These are phyloP conservation scores for Prunus fruticosa DNA, from an alignment of 306 rosid species.

Conservation along the genomic window DNA sequence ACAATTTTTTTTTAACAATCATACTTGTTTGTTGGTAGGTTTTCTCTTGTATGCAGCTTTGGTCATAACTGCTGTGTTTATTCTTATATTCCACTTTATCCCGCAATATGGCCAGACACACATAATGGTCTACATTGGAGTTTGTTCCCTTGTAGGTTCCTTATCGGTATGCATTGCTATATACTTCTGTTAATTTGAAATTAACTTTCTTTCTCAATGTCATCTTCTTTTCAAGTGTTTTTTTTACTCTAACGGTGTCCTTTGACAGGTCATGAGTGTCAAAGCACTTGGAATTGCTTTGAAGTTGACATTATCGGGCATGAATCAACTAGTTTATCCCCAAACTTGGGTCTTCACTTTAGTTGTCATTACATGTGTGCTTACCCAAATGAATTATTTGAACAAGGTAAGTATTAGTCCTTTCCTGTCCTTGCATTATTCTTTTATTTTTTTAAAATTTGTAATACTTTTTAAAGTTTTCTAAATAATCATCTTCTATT, in stretches of 20 bases:
- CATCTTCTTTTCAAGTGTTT: conserved; percentile 23
- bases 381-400: conserved; percentile 98
- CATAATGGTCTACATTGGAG: conserved; percentile 96
- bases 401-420: conserved; percentile 60
- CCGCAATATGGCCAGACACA: conserved; percentile 98
- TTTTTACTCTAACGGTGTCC: conserved; percentile 21
- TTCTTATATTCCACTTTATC: conserved; percentile 77
- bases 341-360: conserved; percentile 89
- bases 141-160: conserved; percentile 98
- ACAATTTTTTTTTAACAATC: not conserved
- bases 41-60: conserved; percentile 79
- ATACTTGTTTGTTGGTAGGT: conserved; percentile 50
- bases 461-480: not conserved
- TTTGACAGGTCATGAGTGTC: conserved; percentile 96
- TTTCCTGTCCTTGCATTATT: not conserved
- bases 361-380: conserved; percentile 80
- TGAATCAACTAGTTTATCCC: conserved; percentile 89
- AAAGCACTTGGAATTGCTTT: conserved; percentile 98
- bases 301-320: conserved; percentile 89
- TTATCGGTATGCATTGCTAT: conserved; percentile 68
- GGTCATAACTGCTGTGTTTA: conserved; percentile 68
- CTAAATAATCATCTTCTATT: not conserved
- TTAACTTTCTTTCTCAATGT: conserved; percentile 17
- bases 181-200: conserved; percentile 9
- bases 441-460: not conserved